These are phyloP conservation scores for Leishmania gerbilli DNA, from an alignment of 208 protist species.

Conservation along the genomic window DNA sequence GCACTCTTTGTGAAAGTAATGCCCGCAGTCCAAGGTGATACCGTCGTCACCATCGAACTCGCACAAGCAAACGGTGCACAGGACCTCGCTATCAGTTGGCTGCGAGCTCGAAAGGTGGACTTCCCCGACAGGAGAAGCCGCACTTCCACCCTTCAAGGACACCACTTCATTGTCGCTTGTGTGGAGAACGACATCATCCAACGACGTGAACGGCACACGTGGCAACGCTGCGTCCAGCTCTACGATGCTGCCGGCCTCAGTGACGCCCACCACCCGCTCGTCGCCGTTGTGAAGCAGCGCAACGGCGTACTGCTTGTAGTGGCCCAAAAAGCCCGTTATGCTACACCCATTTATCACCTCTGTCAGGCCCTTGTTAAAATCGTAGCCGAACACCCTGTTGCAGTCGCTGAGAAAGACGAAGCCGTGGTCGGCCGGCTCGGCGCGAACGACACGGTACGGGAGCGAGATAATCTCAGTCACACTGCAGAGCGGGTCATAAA, in stretches of 20 bases:
- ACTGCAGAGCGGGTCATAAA: constrained; percentile 62
- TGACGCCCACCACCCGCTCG: constrained; percentile 23
- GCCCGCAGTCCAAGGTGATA: constrained; percentile 84
- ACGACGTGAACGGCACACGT: constrained; percentile 1
- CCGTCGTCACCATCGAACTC: constrained; percentile 75
- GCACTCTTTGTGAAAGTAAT: constrained; percentile 84
- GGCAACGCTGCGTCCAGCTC: constrained; percentile 14
- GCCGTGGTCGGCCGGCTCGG: constrained; percentile 61
- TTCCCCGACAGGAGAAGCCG: background rate
- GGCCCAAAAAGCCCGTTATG: constrained; percentile 35
- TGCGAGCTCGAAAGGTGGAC: constrained; percentile 20
- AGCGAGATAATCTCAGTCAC: constrained; percentile 51
- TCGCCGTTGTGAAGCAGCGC: constrained; percentile 17
- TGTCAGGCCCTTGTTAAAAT: constrained; percentile 66
- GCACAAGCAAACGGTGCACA: constrained; percentile 82
- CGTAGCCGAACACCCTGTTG: constrained; percentile 54
- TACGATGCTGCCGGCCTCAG: constrained; percentile 29
- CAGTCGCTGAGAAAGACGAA: constrained; percentile 60
- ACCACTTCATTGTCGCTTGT: constrained; percentile 7
- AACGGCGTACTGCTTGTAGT: constrained; percentile 43
- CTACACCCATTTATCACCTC: constrained; percentile 25
- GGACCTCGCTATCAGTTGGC: constrained; percentile 33
- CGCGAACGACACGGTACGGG: constrained; percentile 31
- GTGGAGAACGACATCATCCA: constrained; percentile 29
- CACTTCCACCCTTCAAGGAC: constrained; percentile 17